Evolutionary conservation across 139 green algal genomes (phyloP), one percentile per base, ranked within the genome.

Genomic region (Raphidocelis subcapitata): DNA sequence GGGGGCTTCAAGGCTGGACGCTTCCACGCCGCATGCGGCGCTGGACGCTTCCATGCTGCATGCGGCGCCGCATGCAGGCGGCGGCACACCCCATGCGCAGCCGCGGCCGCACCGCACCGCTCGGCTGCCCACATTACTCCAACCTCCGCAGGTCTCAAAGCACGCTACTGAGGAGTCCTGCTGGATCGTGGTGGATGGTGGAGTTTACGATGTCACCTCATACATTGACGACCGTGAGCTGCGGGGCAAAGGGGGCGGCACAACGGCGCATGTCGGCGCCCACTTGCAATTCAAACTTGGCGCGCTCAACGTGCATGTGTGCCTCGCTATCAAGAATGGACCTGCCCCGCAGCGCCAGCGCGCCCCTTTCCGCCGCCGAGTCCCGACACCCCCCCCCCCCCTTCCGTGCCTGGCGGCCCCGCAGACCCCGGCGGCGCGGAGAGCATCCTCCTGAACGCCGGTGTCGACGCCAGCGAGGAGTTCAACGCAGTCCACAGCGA

Each of bases 101-200:
- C 18, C 20, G 18, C 20, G 18, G 18, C 18, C 20, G 49, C 49
- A 18, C 49, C 49, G 49, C 49, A 57, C 49, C 20, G 20, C 18
- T 20, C 20, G 49, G 20, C 18, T 57, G 49, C 18, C 49, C 18
- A 18, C 49, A 57, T 57, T n/a, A n/a, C n/a, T n/a, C n/a, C n/a
- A n/a, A n/a, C n/a, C n/a, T n/a, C 8, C 41, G 31, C 90, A 96
- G 74, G 84, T 97, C 52, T 81, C 79, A 21, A 69, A 88, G 73
- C 92, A 97, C 79, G 84, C 78, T 51, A 82, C 46, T 20, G 86
- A 94, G 62, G 81, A 93, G 46, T 89, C 84, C n/a, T 83, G 81
- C 44, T 99, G 95, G 95, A 98, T 99, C 76, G 89, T 97, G 36
- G 79, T 96, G 51, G 87, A 94, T 15, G 88, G 84, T 70, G 95